Evolutionary conservation across 2,329 filamentous ascomycete species (phyloP).

Genomic region (Curvularia eragrostidis): DNA sequence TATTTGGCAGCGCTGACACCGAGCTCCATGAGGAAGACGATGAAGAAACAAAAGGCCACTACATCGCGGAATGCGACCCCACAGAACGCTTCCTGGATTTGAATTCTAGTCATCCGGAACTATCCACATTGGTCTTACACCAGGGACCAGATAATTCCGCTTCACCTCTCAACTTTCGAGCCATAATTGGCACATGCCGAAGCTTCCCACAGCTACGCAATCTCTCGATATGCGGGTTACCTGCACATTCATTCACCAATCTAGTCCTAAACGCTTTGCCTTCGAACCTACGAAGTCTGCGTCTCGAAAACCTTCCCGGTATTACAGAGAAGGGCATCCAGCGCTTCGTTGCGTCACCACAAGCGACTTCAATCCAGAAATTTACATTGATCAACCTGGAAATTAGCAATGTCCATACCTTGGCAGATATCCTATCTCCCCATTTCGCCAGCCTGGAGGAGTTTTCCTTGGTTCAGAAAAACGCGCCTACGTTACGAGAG

Average conservation of each 20-base stretch:
- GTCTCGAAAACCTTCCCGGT: slow-evolving; percentile 63
- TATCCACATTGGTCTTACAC: slow-evolving; percentile 61
- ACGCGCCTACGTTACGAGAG: slow-evolving; percentile 54
- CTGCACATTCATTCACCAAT: slow-evolving; percentile 62
- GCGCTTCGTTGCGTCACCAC: slow-evolving; percentile 57
- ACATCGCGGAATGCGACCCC: slow-evolving; percentile 55
- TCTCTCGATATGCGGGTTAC: slow-evolving; percentile 62
- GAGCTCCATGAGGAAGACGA: slow-evolving; percentile 38
- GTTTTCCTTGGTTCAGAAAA: slow-evolving; percentile 62
- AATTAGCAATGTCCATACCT: slow-evolving; percentile 58
- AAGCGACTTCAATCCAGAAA: slow-evolving; percentile 54
- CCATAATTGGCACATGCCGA: slow-evolving; percentile 61
- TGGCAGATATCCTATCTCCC: slow-evolving; percentile 60
- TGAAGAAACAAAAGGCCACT: slow-evolving; percentile 36
- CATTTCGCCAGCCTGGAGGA: slow-evolving; percentile 54
- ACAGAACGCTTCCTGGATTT: slow-evolving; percentile 62
- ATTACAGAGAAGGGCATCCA: slow-evolving; percentile 63
- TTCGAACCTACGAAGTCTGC: slow-evolving; percentile 56
- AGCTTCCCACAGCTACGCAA: slow-evolving; percentile 61
- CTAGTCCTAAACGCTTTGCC: slow-evolving; percentile 62
- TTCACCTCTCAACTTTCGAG: slow-evolving; percentile 59
- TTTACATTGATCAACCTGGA: slow-evolving; percentile 62
- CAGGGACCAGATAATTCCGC: slow-evolving; percentile 39
- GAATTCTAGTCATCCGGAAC: slow-evolving; percentile 58
- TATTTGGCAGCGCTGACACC: slow-evolving; percentile 48